Percentiles rank a stretch among this genome's conserved stretches.
Evolutionary conservation across 1,139 yeast genomes (phyloP).

Genomic region (Yamadazyma triangularis): DNA sequence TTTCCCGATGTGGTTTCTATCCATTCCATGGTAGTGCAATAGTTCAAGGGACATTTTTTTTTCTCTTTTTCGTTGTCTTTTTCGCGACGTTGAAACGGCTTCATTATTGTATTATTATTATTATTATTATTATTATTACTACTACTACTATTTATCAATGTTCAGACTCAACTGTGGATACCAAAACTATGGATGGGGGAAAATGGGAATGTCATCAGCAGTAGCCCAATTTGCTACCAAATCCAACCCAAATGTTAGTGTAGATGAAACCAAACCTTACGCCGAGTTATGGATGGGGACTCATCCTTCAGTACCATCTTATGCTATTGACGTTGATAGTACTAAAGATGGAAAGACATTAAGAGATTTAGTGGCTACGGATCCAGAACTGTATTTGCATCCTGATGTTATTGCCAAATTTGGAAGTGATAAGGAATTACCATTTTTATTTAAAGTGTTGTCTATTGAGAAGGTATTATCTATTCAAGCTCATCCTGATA

Average conservation of each 20-base stretch:
- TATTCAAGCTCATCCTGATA: constrained; percentile 98
- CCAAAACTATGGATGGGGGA: constrained; percentile 84
- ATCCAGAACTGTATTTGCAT: constrained; percentile 63
- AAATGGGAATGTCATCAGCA: constrained; percentile 75
- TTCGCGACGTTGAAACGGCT: no score
- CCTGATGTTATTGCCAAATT: constrained; percentile 57
- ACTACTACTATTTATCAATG: no score
- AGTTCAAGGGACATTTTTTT: no score
- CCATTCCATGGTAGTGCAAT: constrained; percentile 21
- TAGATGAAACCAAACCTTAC: constrained; percentile 74
- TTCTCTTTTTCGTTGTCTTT: no score
- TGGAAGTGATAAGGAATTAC: constrained; percentile 67
- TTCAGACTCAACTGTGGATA: constrained; percentile 53
- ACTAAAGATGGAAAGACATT: constrained; percentile 44
- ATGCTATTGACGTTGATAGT: constrained; percentile 36
- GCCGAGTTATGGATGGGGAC: constrained; percentile 99
- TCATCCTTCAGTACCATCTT: constrained; percentile 89
- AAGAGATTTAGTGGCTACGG: constrained; percentile 56
- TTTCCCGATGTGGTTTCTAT: constrained; percentile 52
- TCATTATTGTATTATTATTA: no score
- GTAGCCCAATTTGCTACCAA: constrained; percentile 83
- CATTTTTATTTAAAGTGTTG: constrained; percentile 89
- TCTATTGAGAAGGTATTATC: constrained; percentile 89
- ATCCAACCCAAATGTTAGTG: constrained; percentile 52
- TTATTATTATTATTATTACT: no score